These are phyloP conservation scores for Dalechampia spathulata DNA, from an alignment of 441 rosid genomes.

Conservation along the genomic window DNA sequence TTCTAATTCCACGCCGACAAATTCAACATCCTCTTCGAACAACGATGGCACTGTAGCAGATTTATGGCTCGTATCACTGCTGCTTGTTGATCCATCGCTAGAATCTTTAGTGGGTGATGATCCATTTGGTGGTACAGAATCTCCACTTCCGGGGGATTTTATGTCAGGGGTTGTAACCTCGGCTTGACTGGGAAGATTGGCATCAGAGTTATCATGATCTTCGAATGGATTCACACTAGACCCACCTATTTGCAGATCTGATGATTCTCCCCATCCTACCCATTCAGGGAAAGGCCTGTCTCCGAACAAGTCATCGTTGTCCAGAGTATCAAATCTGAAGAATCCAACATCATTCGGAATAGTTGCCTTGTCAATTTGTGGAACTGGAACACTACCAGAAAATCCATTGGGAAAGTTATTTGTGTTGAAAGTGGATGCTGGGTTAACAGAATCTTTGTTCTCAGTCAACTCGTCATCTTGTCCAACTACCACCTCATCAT, in stretches of 20 bases:
- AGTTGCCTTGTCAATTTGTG: conserved; percentile 20
- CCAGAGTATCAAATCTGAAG: conserved; percentile 53
- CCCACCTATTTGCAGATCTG: conserved; percentile 47
- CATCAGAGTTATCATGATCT: conserved; percentile 38
- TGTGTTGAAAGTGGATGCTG: conserved; percentile 51
- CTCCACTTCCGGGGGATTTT: conserved; percentile 33
- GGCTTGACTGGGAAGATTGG: conserved; percentile 24
- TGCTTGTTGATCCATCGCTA: conserved; percentile 32
- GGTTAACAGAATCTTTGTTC: conserved; percentile 39
- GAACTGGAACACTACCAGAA: conserved; percentile 19
- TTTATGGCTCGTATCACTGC: conserved; percentile 36
- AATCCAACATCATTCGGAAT: conserved; percentile 34
- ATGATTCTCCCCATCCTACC: conserved; percentile 78
- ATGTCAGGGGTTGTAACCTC: conserved; percentile 30
- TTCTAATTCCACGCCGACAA: conserved; percentile 86
- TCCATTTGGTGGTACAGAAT: conserved; percentile 44
- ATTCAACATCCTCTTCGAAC: conserved; percentile 96
- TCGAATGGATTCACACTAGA: conserved; percentile 59
- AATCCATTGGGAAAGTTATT: conserved; percentile 29
- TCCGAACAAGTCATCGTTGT: conserved; percentile 43
- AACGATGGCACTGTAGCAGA: conserved; percentile 51
- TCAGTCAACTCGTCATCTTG: conserved; percentile 72
- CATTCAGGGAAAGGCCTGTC: conserved; percentile 69
- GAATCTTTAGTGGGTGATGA: conserved; percentile 30
- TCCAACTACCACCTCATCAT: conserved; percentile 95